These are phyloP conservation scores for Helotiales sp. DNA, from an alignment of 2,329 filamentous ascomycete species.

Conservation along the genomic window DNA sequence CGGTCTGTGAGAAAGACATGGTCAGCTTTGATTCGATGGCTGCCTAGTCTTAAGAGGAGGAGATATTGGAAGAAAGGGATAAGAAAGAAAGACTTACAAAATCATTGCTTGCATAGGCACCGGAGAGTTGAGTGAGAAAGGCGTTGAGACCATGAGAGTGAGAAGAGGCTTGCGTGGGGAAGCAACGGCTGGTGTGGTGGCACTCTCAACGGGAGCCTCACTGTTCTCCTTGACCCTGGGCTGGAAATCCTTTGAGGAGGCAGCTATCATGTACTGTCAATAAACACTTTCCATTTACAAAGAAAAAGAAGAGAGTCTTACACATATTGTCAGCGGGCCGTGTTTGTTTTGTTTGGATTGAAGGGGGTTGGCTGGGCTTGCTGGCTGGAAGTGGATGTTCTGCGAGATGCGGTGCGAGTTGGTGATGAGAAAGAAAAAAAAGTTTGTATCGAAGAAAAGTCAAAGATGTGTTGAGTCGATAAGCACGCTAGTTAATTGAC, in stretches of 20 bases:
- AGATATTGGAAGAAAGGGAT: not conserved
- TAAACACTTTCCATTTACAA: not conserved
- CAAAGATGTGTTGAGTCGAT: too few relatives aligned
- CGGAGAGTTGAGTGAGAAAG: conserved; percentile 10
- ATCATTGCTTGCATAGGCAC: not conserved
- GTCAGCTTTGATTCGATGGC: not conserved
- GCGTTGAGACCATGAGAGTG: conserved; percentile 12
- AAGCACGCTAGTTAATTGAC: too few relatives aligned
- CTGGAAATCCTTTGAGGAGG: not conserved
- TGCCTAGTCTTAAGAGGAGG: too few relatives aligned
- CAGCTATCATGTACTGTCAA: not conserved
- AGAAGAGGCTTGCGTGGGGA: not conserved
- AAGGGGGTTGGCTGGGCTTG: not conserved
- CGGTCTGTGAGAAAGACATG: not conserved
- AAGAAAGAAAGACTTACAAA: not conserved
- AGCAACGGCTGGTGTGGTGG: not conserved
- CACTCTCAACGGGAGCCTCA: not conserved
- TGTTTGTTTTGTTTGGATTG: not conserved
- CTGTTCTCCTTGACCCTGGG: not conserved
- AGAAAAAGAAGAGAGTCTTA: conserved; percentile 2
- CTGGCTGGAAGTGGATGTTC: too few relatives aligned
- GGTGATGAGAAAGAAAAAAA: too few relatives aligned
- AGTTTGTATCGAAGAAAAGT: too few relatives aligned
- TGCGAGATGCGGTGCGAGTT: too few relatives aligned
- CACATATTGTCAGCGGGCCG: not conserved